Base-by-base conservation (phyloP, 2,329 filamentous ascomycete species). In the Aspergillus aculeatus region DNA sequence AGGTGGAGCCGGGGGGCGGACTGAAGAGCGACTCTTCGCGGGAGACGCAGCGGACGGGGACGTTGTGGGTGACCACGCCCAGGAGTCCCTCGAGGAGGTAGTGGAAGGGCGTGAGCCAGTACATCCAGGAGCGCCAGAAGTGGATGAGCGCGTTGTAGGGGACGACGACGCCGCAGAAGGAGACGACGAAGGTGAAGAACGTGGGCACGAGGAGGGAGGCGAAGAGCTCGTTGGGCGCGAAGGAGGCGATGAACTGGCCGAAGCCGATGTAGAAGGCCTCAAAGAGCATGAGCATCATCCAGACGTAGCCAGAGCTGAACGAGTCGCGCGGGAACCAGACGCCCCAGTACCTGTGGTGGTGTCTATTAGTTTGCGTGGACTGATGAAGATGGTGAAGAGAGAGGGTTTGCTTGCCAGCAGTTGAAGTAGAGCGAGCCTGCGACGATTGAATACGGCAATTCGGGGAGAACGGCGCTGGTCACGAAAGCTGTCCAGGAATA, bases 401-500 rank as follows among this genome's bases (percentile, higher is more conserved):
- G 16, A 11, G 23, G 16, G 16, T 12, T 12, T 5, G 61, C 70
- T 63, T 78, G 89, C 87, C 86, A 90, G 66, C 84, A 84, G 62
- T 82, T 76, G 69, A 82, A 90, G 75, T 88, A 90, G 24, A 90
- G 70, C 0, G 82, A 85, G 0, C 86, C 89, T 0, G 86, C 85
- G 4, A 90, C 71, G 12, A 91, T 76, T 0, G 84, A 82, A 65
- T 90, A 91, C 0, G 90, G 90, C 0, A 92, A 80, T 72, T 93
- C 90, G 16, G 84, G 86, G 0, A 91, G 65, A 5, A 92, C 82
- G 1, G 84, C 82, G 0, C 84, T 87, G 2, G 85, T 86, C 0
- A 85, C 83, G 75, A 89, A 91, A 0, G 89, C 88, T 14, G 84
- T 75, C 89, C 90, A 92, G 1, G 85, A 87, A 75, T 94, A 95